phyloP scores from a whole-genome alignment of 2,329 filamentous ascomycete genomes.

The Neopestalotiopsis rosae region DNA sequence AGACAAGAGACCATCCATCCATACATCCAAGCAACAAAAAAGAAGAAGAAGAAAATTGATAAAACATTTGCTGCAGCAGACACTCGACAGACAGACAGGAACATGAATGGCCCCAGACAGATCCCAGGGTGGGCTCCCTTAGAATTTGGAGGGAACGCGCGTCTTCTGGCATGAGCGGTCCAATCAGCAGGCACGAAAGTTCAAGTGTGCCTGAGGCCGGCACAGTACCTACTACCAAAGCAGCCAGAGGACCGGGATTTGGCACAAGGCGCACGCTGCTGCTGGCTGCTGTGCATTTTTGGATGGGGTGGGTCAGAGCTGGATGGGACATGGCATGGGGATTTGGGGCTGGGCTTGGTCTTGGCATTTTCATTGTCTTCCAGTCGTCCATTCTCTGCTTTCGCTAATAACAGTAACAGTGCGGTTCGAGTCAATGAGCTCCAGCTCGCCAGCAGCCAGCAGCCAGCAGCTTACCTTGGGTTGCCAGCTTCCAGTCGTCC shows the following conservation, averaged over 20 bases:
- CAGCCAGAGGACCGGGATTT: constrained; percentile 3
- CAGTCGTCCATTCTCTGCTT: neutral
- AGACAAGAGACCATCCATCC: too few relatives aligned
- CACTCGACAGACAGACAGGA: constrained; percentile 11
- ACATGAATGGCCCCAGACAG: neutral
- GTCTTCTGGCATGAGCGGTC: constrained; percentile 9
- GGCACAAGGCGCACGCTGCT: constrained; percentile 1
- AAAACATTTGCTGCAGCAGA: neutral
- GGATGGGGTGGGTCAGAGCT: neutral
- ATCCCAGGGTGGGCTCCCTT: constrained; percentile 6
- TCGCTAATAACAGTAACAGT: neutral
- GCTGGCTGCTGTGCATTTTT: neutral
- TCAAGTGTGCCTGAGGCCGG: constrained; percentile 11
- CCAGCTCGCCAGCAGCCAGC: too few relatives aligned
- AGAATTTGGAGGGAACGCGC: constrained; percentile 15
- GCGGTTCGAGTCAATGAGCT: too few relatives aligned
- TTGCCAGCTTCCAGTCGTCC: too few relatives aligned
- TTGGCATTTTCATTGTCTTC: too few relatives aligned
- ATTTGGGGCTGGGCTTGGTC: too few relatives aligned
- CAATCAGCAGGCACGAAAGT: constrained; percentile 7
- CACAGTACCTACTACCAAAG: neutral
- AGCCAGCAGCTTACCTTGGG: too few relatives aligned
- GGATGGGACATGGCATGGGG: neutral
- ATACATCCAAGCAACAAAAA: too few relatives aligned
- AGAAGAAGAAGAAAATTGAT: too few relatives aligned